A percentile compares a stretch with the other conserved stretches of the same genome.
These are phyloP conservation scores for Soucietia sequanensis DNA, from an alignment of 805 yeast genomes.

Conservation along the genomic window DNA sequence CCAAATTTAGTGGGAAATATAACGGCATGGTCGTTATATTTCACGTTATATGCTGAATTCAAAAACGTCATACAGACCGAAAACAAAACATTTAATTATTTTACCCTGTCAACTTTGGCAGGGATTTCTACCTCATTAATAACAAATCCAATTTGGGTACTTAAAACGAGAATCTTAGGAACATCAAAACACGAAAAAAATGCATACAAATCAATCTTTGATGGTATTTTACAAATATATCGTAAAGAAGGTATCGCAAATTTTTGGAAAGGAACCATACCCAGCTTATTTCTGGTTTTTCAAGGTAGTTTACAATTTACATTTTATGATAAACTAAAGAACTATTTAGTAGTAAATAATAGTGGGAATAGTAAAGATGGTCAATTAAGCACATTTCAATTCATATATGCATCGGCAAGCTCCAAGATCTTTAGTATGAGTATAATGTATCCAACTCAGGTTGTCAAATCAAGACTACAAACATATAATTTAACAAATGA, in stretches of 20 bases:
- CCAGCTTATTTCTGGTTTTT: constrained; percentile 76
- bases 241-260: constrained; percentile 57
- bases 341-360: too few relatives aligned
- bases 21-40: constrained; percentile 86
- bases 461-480: constrained; percentile 75
- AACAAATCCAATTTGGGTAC: constrained; percentile 95
- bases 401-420: constrained; percentile 60
- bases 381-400: constrained; percentile 51
- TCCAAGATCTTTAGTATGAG: constrained; percentile 70
- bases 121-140: constrained; percentile 72
- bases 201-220: constrained; percentile 56
- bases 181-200: constrained; percentile 41
- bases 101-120: constrained; percentile 46
- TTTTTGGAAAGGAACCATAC: constrained; percentile 72
- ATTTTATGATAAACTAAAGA: constrained; percentile 76
- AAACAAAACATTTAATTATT: constrained; percentile 26
- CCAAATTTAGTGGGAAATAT: constrained; percentile 85
- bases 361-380: constrained; percentile 5
- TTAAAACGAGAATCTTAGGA: constrained; percentile 84
- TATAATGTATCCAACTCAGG: constrained; percentile 79
- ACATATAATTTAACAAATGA: constrained; percentile 19
- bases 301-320: constrained; percentile 91
- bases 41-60: constrained; percentile 67
- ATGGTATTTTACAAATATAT: constrained; percentile 53
- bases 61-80: constrained; percentile 28